Conservation (phyloP, 352 stramenopile species). For the Pythium insidiosum region DNA sequence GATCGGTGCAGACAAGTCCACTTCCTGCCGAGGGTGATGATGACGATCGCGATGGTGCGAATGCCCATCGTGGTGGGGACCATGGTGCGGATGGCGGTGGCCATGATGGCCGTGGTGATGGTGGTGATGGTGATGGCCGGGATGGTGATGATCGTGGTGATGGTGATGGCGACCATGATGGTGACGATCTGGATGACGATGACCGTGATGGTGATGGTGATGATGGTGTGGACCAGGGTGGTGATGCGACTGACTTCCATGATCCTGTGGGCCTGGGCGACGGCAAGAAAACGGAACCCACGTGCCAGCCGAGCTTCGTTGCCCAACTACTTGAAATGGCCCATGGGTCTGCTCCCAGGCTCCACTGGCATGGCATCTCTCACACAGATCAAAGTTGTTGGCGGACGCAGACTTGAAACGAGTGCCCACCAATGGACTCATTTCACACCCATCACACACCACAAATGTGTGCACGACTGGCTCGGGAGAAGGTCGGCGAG, state of each 20-base stretch:
- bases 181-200: constrained; percentile 1
- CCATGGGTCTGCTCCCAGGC: constrained; percentile 39
- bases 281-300: too few species aligned
- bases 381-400: constrained; percentile 73
- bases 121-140: not conserved
- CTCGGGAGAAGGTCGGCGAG: too few species aligned
- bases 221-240: constrained; percentile 1
- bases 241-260: too few species aligned
- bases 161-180: not conserved
- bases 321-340: too few species aligned
- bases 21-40: not conserved
- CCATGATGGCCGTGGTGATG: constrained; percentile 2
- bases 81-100: not conserved
- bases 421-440: constrained; percentile 39
- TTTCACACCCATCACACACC: constrained; percentile 33
- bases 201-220: not conserved
- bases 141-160: constrained; percentile 2
- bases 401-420: constrained; percentile 79
- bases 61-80: not conserved
- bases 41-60: not conserved
- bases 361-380: constrained; percentile 38
- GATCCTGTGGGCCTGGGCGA: constrained; percentile 2
- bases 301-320: too few species aligned
- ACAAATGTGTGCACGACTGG: constrained; percentile 16
- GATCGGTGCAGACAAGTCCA: not conserved